Evolutionary conservation across 202 grass and related monocot genomes (phyloP), one percentile per base, ranked within the genome.

Genomic region (Setaria italica): DNA sequence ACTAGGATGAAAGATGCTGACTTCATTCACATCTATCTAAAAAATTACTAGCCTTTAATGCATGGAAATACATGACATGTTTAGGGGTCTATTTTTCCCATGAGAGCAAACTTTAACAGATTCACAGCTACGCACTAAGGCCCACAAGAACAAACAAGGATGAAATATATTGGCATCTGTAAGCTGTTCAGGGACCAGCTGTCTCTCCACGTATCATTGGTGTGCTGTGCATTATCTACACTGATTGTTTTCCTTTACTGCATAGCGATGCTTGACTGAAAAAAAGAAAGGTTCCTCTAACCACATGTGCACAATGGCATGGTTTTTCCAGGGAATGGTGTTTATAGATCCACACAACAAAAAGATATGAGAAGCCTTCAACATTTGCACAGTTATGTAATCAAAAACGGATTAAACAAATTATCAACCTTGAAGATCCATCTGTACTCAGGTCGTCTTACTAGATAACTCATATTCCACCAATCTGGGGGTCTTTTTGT

Each of bases 21-120:
- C 62, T 25, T 37, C 10, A 50, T 62, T 2, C 3, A 53, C 43
- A 53, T 41, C 17, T 51, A 39, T 19, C 41, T 51, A 5, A 5
- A 15, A 43, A 67, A 35, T 48, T 46, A 16, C 4, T 0, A 47
- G 58, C 6, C 3, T 41, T 60, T 34, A 34, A 45, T 17, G 48
- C 7, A 35, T 54, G 13, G 3, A 72, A 20, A 82, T 67, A 29
- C 39, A 67, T 47, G 33, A 50, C 48, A 82, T 67, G 74, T 67
- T 67, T 67, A 56, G 21, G 29, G 11, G 16, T 56, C 32, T 58
- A 4, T 79, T 79, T 42, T 54, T 7, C 3, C 71, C 34, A 1
- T 32, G 4, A 41, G 6, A 63, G 4, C 17, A 2, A 15, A 2
- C 7, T 48, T 42, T 67, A 35, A 15, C n/a, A 20, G 37, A 73